Percentiles rank a stretch among this genome's conserved stretches.
phyloP scores from a whole-genome alignment of 2,329 filamentous ascomycete genomes.

The Apiospora hydei region DNA sequence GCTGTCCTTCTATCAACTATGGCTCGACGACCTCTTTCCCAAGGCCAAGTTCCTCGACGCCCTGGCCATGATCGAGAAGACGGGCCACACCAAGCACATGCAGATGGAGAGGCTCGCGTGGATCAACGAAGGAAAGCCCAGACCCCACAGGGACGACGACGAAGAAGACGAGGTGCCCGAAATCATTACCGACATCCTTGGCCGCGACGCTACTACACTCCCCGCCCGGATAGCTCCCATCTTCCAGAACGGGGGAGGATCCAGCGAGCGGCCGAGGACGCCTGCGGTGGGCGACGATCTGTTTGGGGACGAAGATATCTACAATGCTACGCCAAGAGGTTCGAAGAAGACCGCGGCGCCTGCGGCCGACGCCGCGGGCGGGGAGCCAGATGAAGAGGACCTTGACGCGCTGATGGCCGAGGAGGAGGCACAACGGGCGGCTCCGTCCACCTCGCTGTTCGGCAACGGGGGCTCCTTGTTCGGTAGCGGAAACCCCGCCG shows the following conservation, averaged over 20 bases:
- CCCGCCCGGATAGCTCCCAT: slow-evolving; percentile 47
- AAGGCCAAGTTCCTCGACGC: slow-evolving; percentile 94
- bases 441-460: slow-evolving; percentile 32
- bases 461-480: slow-evolving; percentile 29
- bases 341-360: slow-evolving; percentile 34
- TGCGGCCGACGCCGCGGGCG: slow-evolving; percentile 30
- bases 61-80: slow-evolving; percentile 88
- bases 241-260: slow-evolving; percentile 41
- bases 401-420: slow-evolving; percentile 40
- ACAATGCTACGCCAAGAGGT: slow-evolving; percentile 58
- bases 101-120: slow-evolving; percentile 78
- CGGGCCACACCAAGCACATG: slow-evolving; percentile 84
- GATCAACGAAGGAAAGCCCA: slow-evolving; percentile 79
- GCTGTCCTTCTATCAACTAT: slow-evolving; percentile 91
- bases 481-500: background rate
- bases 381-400: slow-evolving; percentile 48
- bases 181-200: slow-evolving; percentile 35
- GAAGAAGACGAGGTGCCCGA: slow-evolving; percentile 42
- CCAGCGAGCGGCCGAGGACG: slow-evolving; percentile 40
- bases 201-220: slow-evolving; percentile 41
- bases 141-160: slow-evolving; percentile 39
- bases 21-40: slow-evolving; percentile 95
- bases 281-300: slow-evolving; percentile 44
- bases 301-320: slow-evolving; percentile 60
- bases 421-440: slow-evolving; percentile 25